phyloP scores from a whole-genome alignment of 805 yeast species.

The Kluyveromyces aestuarii region DNA sequence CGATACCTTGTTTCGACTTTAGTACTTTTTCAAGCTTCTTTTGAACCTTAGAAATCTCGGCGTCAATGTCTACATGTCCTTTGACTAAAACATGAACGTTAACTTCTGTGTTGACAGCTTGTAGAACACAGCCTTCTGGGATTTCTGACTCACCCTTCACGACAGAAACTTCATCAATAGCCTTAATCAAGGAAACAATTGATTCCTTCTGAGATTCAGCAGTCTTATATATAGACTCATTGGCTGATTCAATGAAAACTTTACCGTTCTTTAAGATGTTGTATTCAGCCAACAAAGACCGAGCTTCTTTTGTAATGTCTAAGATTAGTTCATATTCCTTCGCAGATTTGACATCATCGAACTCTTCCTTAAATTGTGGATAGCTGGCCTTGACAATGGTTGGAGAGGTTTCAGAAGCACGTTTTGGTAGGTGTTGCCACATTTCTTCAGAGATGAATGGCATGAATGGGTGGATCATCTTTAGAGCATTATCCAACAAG shows the following conservation, averaged over 20 bases:
- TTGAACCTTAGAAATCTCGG: conserved; percentile 75
- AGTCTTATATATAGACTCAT: conserved; percentile 38
- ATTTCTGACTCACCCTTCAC: conserved; percentile 46
- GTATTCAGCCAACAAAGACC: conserved; percentile 88
- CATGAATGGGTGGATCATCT: conserved; percentile 95
- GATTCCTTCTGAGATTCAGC: conserved; percentile 69
- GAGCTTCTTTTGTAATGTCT: conserved; percentile 80
- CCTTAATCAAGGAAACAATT: conserved; percentile 87
- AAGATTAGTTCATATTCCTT: conserved; percentile 75
- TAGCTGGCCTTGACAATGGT: conserved; percentile 74
- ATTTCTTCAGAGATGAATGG: conserved; percentile 95
- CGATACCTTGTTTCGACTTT: conserved; percentile 50
- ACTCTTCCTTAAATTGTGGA: conserved; percentile 57
- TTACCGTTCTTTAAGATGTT: conserved; percentile 81
- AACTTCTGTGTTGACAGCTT: conserved; percentile 69
- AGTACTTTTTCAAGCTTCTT: conserved; percentile 63
- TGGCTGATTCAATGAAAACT: conserved; percentile 65
- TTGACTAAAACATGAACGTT: conserved; percentile 86
- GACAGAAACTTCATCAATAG: conserved; percentile 67
- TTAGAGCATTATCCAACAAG: conserved; percentile 83
- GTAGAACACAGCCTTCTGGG: conserved; percentile 87
- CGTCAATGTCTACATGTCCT: conserved; percentile 89
- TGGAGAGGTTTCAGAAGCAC: conserved; percentile 56
- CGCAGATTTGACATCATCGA: conserved; percentile 55
- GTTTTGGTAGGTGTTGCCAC: conserved; percentile 97